Percentiles rank a stretch among this genome's conserved stretches.
Conservation (phyloP, 768 basidiomycete genomes). For the Podaxis sp. region DNA sequence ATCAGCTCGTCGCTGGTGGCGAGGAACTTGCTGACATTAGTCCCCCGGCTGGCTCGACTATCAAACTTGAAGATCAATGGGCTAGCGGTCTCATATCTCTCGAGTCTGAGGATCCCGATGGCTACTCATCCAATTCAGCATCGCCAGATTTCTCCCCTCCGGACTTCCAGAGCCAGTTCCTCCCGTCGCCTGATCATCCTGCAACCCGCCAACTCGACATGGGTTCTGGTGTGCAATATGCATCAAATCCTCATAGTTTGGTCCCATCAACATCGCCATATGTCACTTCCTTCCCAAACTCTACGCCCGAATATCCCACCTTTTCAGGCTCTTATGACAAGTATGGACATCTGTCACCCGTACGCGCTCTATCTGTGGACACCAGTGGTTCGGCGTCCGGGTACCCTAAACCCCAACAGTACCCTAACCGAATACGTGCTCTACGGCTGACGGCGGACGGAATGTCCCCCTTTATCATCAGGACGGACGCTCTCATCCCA, state of each 20-base stretch:
- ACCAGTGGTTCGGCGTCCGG: conserved; percentile 35
- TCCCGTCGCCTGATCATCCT: conserved; percentile 42
- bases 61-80: conserved; percentile 58
- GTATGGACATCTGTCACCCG: conserved; percentile 8
- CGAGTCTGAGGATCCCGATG: conserved; percentile 44
- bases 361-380: conserved; percentile 20
- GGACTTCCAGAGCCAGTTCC: conserved; percentile 44
- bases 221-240: conserved; percentile 1
- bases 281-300: conserved; percentile 1
- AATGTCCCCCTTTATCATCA: conserved; percentile 62
- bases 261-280: conserved; percentile 8
- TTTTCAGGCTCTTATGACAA: conserved; percentile 7
- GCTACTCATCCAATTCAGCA: conserved; percentile 36
- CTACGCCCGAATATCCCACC: conserved; percentile 5
- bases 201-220: conserved; percentile 24
- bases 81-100: conserved; percentile 40
- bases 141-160: conserved; percentile 48
- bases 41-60: conserved; percentile 42
- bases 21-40: conserved; percentile 62
- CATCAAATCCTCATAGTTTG: neutral
- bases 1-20: conserved; percentile 76
- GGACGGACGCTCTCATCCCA: conserved; percentile 50
- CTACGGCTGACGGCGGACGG: conserved; percentile 66
- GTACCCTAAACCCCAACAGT: conserved; percentile 19
- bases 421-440: conserved; percentile 33